phyloP scores from a whole-genome alignment of 2,329 filamentous ascomycete genomes.

The Beauveria scarabaeidicola region DNA sequence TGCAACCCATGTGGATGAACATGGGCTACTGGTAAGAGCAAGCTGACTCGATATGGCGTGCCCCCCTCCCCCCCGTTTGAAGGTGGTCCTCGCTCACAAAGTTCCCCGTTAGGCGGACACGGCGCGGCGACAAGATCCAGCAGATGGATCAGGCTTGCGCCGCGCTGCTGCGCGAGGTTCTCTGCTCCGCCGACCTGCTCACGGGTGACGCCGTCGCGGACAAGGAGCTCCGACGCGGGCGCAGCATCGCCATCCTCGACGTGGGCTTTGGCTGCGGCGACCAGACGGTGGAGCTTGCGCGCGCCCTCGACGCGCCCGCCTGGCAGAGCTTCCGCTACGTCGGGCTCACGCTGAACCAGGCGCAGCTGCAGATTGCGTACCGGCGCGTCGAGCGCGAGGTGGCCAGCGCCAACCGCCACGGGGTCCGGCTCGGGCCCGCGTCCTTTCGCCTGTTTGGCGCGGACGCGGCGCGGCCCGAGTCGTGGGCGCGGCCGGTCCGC shows the following conservation, averaged over 20 bases:
- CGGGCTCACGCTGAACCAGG: conserved; percentile 41
- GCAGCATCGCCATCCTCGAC: conserved; percentile 35
- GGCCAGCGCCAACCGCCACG: not conserved
- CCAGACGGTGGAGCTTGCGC: conserved; percentile 40
- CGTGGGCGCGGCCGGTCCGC: conserved; percentile 27
- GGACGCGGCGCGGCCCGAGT: conserved; percentile 38
- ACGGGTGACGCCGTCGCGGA: conserved; percentile 6
- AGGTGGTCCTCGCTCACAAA: not conserved
- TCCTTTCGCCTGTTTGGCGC: conserved; percentile 35
- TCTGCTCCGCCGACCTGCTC: conserved; percentile 34
- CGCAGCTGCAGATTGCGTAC: conserved; percentile 34
- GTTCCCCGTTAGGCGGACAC: conserved; percentile 19
- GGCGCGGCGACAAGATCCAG: conserved; percentile 22
- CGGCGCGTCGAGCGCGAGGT: conserved; percentile 21
- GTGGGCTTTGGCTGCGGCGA: conserved; percentile 53
- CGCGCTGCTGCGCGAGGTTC: conserved; percentile 39
- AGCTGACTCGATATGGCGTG: not conserved
- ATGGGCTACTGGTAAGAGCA: conserved; percentile 50
- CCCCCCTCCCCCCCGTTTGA: too few relatives aligned
- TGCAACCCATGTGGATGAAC: conserved; percentile 54
- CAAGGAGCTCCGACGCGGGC: conserved; percentile 2
- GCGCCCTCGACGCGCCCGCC: conserved; percentile 16
- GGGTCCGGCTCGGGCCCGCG: conserved; percentile 8
- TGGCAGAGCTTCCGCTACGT: conserved; percentile 35
- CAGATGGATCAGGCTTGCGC: conserved; percentile 38